Evolutionary conservation across 2,329 filamentous ascomycete genomes (phyloP), one percentile per base, ranked within the genome.

Genomic region (Raffaelea deltoideospora): DNA sequence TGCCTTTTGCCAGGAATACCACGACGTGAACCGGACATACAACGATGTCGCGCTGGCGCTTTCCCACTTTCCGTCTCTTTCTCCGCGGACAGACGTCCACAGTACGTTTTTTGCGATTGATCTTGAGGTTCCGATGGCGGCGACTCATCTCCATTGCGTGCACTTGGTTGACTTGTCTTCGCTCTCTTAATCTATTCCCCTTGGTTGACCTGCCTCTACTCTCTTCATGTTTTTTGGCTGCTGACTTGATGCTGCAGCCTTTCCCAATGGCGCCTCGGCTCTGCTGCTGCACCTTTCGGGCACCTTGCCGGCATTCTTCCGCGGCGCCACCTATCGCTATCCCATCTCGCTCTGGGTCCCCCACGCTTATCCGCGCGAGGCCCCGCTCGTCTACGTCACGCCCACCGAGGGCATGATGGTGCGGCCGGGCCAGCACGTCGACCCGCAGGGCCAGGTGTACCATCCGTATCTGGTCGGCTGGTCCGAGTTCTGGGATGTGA

Each of bases 381-480:
- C 85, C 1, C 90, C 90, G 1, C 69, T 96, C 33, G 74, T 80
- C 40, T 96, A 94, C 55, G 84, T 96, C 30, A 87, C 77, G 7
- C 87, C 90, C 3, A 84, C 82, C 5, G 79, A 83, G 45, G 81
- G 76, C 44, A 96, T 98, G 85, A 61, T 81, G 45, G 79, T 98
- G 30, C 72, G 88, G 17, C 85, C 87, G 1, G 90, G 90, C 1
- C 90, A 98, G 53, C 86, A 98, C 63, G 86, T 98, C 41, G 86
- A 90, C 51, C 77, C 83, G 5, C 88, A 96, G 50, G 90, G 90
- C 20, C 79, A 83, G 53, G 74, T 96, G 44, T 98, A 96, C 54
- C 90, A 98, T 54, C 90, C 90, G 27, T 98, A 96, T 55, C 64
- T 98, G 33, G 83, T 85, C 23, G 78, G 85, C 43, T 98, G 90